Evolutionary conservation across 2,329 filamentous ascomycete species (phyloP), one percentile per base, ranked within the genome.

Genomic region (Mycocentrospora acerina): DNA sequence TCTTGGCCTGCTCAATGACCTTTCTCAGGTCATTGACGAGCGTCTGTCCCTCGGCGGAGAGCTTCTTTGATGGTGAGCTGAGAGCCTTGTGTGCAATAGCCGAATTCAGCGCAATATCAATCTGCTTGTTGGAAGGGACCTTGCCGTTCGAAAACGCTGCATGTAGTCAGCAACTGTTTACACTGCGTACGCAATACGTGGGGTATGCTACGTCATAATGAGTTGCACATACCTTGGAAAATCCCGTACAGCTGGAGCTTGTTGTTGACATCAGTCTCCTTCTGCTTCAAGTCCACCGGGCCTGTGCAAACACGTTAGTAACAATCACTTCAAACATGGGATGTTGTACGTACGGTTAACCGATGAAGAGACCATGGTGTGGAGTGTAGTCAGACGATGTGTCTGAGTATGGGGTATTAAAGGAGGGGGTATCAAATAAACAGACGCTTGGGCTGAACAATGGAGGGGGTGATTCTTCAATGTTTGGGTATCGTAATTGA

Each of bases 211-310:
- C 28, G 26, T 29, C 35, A 31, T 22, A n/a, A 35, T 22, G 16
- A 10, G 11, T n/a, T 16, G n/a, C 13, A 49, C 73, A 45, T 67
- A 83, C 80, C 80, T 54, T 78, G 74, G 71, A 84, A 80, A 69
- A 97, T 96, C 61, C 91, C 93, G 62, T 94, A 98, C 25, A 97
- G 72, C 71, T 96, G 90, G 35, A 98, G 83, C 76, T 98, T 98
- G 66, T 83, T 82, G 71, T 93, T 93, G 32, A 97, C 85, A 67
- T 95, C 81, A 62, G 73, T 79, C 74, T 95, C 88, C 78, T 90
- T 91, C 67, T 80, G 69, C 73, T 86, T 83, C 45, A 78, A 60
- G 68, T 93, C 79, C 47, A 81, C 84, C 22, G 88, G 88, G 56
- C 55, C 55, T 58, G 32, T n/a, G n/a, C n/a, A n/a, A n/a, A 10